These are phyloP conservation scores for Chimonanthus praecox DNA, from an alignment of 164 flowering plant species.

Conservation along the genomic window DNA sequence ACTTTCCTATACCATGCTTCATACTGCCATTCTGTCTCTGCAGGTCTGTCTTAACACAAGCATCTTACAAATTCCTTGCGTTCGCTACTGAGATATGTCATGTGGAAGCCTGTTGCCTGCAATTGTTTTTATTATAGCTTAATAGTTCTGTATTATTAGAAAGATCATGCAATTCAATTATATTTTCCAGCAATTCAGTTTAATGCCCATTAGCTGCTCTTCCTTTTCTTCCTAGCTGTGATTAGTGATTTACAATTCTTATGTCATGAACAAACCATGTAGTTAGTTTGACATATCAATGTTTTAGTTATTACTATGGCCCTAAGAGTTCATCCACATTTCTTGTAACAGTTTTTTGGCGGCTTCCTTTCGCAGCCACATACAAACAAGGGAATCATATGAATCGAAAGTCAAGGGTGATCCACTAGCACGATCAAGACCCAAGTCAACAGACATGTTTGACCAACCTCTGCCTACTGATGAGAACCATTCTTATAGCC, in stretches of 20 bases:
- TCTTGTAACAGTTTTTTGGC: conserved; percentile 71
- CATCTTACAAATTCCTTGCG: neutral
- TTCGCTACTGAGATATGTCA: conserved; percentile 2
- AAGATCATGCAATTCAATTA: neutral
- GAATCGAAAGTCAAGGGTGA: conserved; percentile 25
- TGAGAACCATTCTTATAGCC: conserved; percentile 42
- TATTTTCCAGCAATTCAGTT: neutral
- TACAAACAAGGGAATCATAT: conserved; percentile 36
- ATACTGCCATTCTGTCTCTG: conserved; percentile 66
- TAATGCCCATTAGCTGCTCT: neutral
- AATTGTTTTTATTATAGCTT: neutral
- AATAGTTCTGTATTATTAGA: neutral
- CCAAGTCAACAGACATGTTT: too few species aligned
- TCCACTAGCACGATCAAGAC: conserved; percentile 18
- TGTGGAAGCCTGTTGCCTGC: neutral
- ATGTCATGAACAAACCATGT: neutral
- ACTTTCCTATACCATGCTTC: conserved; percentile 60
- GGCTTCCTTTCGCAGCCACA: conserved; percentile 77
- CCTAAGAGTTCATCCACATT: conserved; percentile 25
- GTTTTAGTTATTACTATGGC: conserved; percentile 7
- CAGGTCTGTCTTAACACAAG: conserved; percentile 44
- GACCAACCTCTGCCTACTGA: too few species aligned
- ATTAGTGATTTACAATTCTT: neutral
- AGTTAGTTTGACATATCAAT: neutral
- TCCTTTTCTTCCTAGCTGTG: neutral